Evolutionary conservation across 495 filamentous ascomycete species (phyloP).

Genomic region (Daldinia decipiens): DNA sequence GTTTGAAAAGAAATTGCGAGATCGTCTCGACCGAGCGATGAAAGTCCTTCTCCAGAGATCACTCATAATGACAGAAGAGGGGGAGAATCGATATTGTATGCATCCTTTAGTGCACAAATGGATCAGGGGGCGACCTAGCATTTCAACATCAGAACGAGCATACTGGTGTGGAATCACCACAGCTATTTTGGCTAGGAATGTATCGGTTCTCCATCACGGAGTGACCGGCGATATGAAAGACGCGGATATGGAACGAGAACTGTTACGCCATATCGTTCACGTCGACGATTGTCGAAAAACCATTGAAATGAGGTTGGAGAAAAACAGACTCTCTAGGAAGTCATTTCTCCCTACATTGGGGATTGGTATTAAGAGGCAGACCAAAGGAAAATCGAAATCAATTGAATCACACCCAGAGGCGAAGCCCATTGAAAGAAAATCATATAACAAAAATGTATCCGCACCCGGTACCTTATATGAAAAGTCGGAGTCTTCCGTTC

Average conservation of each 20-base stretch:
- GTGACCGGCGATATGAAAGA: not conserved
- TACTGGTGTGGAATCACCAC: not conserved
- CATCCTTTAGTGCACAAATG: not conserved
- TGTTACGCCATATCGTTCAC: not conserved
- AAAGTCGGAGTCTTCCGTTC: not conserved
- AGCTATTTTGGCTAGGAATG: not conserved
- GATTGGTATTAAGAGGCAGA: not conserved
- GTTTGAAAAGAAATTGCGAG: not conserved
- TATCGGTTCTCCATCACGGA: not conserved
- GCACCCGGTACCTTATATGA: not conserved
- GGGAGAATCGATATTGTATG: not conserved
- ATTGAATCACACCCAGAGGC: no score
- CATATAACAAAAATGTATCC: no score
- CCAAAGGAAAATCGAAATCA: no score
- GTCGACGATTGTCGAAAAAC: not conserved
- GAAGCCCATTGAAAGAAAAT: no score
- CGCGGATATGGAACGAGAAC: not conserved
- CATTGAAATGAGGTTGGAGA: not conserved
- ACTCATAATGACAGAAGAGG: not conserved
- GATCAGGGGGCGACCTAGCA: not conserved
- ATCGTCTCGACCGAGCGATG: not conserved
- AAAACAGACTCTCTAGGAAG: not conserved
- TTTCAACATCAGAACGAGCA: not conserved
- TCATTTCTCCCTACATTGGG: not conserved
- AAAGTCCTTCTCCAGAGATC: not conserved